These are phyloP conservation scores for Plantago major DNA, from an alignment of 257 asterid genomes.

Conservation along the genomic window DNA sequence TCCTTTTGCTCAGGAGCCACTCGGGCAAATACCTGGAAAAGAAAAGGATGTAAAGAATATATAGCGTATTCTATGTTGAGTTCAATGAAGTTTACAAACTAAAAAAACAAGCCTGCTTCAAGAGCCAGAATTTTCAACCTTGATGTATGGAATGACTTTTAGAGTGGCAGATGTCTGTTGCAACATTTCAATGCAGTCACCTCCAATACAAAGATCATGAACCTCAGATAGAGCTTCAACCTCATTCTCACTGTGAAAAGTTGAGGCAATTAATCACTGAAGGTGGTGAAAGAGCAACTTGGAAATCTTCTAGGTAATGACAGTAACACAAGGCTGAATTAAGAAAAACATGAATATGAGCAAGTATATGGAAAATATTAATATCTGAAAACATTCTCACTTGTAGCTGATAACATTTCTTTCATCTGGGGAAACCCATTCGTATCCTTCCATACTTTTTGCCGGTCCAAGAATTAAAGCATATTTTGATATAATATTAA, in stretches of 20 bases:
- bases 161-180: conserved; percentile 69
- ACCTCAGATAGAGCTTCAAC: conserved; percentile 74
- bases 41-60: neutral
- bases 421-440: conserved; percentile 97
- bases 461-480: conserved; percentile 65
- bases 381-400: conserved; percentile 30
- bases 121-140: conserved; percentile 36
- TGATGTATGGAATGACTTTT: conserved; percentile 87
- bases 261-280: conserved; percentile 13
- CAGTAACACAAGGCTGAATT: neutral
- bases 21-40: conserved; percentile 82
- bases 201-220: conserved; percentile 90
- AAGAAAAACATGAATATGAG: conserved; percentile 9
- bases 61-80: neutral
- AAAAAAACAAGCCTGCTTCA: conserved; percentile 5
- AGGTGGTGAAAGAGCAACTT: conserved; percentile 15
- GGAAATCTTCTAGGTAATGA: conserved; percentile 11
- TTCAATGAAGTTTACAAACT: neutral
- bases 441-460: conserved; percentile 47
- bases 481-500: conserved; percentile 83
- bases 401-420: conserved; percentile 45
- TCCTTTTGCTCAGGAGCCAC: conserved; percentile 99
- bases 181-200: conserved; percentile 93
- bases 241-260: conserved; percentile 59
- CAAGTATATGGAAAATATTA: conserved; percentile 9